A percentile compares a stretch with the other conserved stretches of the same genome.
phyloP scores from a whole-genome alignment of 768 basidiomycete species.

The Termitomyces sp. region DNA sequence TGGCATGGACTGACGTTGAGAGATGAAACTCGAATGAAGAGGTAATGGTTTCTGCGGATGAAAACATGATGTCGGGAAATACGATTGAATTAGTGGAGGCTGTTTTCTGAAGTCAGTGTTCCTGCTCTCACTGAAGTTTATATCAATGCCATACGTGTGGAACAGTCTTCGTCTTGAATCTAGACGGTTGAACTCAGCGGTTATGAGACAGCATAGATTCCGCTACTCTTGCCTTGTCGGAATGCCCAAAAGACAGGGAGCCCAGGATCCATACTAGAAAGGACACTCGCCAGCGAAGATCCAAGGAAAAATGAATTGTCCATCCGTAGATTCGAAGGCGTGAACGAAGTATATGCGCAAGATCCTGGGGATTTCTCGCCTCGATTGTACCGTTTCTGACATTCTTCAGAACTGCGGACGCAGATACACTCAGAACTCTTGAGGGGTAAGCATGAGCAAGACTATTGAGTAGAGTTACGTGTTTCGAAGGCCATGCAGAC shows the following conservation, averaged over 20 bases:
- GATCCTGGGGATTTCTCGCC: conserved; percentile 36
- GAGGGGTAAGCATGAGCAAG: conserved; percentile 7
- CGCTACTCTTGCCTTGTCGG: conserved; percentile 3
- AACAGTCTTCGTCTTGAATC: neutral
- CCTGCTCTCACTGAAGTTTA: neutral
- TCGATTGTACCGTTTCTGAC: conserved; percentile 39
- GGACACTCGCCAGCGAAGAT: conserved; percentile 28
- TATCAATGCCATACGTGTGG: conserved; percentile 3
- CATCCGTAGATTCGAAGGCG: conserved; percentile 34
- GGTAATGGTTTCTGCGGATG: neutral
- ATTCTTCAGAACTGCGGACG: conserved; percentile 32
- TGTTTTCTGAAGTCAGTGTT: neutral
- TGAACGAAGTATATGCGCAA: conserved; percentile 32
- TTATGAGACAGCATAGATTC: neutral
- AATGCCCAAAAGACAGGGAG: conserved; percentile 16
- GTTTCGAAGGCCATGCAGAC: conserved; percentile 40
- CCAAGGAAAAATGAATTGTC: conserved; percentile 28
- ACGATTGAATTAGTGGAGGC: neutral
- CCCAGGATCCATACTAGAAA: conserved; percentile 32
- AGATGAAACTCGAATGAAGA: neutral
- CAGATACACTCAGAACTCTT: conserved; percentile 26
- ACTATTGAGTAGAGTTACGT: conserved; percentile 26
- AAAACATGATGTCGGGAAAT: neutral
- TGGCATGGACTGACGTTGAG: neutral
- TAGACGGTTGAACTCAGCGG: neutral